phyloP scores from a whole-genome alignment of 768 basidiomycete genomes.

The Panaeolus papilionaceus region DNA sequence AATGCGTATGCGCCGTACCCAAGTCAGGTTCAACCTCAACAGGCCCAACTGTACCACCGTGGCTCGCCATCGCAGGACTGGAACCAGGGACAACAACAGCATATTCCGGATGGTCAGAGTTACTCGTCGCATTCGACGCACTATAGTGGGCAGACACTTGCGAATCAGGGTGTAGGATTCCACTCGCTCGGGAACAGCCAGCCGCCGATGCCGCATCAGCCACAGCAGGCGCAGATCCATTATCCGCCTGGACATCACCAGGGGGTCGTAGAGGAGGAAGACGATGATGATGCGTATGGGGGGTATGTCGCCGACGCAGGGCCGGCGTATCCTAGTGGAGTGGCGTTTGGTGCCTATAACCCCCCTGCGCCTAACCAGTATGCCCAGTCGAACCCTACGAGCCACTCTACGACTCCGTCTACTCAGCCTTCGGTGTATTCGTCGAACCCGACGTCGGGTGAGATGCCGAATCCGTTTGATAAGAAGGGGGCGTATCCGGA shows the following conservation, averaged over 20 bases:
- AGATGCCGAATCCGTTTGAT: constrained; percentile 30
- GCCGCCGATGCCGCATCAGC: constrained; percentile 12
- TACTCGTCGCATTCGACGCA: constrained; percentile 16
- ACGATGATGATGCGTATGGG: constrained; percentile 40
- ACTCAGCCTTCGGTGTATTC: constrained; percentile 28
- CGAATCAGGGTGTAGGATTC: not conserved
- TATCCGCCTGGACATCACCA: constrained; percentile 14
- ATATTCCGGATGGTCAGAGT: not conserved
- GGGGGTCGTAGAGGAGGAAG: constrained; percentile 28
- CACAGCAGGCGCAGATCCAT: constrained; percentile 17
- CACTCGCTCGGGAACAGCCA: not conserved
- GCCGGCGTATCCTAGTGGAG: constrained; percentile 12
- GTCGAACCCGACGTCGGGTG: not conserved
- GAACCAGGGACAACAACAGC: not conserved
- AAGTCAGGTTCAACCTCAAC: constrained; percentile 19
- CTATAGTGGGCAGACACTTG: constrained; percentile 2
- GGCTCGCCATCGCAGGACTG: constrained; percentile 21
- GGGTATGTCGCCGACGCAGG: constrained; percentile 36
- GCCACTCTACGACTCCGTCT: not conserved
- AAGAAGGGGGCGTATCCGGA: constrained; percentile 20
- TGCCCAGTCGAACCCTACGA: too few relatives aligned
- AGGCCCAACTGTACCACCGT: constrained; percentile 15
- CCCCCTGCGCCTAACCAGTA: not conserved
- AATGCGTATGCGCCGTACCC: constrained; percentile 21
- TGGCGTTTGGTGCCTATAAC: not conserved